Evolutionary conservation across 495 filamentous ascomycete genomes (phyloP).

Genomic region (Pseudevernia furfuracea): DNA sequence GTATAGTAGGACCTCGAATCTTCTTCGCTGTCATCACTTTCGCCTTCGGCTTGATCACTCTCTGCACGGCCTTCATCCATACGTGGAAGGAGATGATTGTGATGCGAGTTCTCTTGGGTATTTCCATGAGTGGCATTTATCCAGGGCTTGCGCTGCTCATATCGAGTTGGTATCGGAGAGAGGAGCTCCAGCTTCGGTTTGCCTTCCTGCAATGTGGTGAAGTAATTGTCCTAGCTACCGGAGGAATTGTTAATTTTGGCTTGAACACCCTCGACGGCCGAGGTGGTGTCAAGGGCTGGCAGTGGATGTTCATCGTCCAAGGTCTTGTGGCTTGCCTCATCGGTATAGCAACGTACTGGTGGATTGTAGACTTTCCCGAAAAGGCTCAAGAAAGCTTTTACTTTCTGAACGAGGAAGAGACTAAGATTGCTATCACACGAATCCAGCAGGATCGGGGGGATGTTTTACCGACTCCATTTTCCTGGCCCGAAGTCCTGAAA

Average conservation of each 20-base stretch:
- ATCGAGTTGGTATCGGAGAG: constrained; percentile 63
- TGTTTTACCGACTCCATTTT: constrained; percentile 52
- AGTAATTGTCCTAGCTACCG: constrained; percentile 60
- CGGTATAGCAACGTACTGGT: constrained; percentile 63
- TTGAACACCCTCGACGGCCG: constrained; percentile 57
- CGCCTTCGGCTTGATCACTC: constrained; percentile 61
- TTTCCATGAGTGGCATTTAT: constrained; percentile 59
- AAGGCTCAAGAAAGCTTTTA: constrained; percentile 51
- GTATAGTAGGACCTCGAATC: constrained; percentile 57
- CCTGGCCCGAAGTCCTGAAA: constrained; percentile 48
- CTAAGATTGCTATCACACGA: constrained; percentile 46
- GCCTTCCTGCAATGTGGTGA: constrained; percentile 65
- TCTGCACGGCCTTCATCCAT: constrained; percentile 62
- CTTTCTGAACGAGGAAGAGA: constrained; percentile 56
- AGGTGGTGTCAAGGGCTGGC: constrained; percentile 59
- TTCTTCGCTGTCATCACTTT: constrained; percentile 65
- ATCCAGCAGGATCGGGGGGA: constrained; percentile 62
- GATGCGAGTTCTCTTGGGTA: constrained; percentile 62
- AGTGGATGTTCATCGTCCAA: constrained; percentile 73
- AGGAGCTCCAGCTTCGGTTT: constrained; percentile 68
- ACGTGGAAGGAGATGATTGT: constrained; percentile 70
- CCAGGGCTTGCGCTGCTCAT: constrained; percentile 66
- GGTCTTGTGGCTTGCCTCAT: constrained; percentile 56
- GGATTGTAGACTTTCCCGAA: constrained; percentile 78
- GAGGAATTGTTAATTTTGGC: constrained; percentile 64